Conservation (phyloP, 176 grass and related monocot species). For the Bromus sterilis region DNA sequence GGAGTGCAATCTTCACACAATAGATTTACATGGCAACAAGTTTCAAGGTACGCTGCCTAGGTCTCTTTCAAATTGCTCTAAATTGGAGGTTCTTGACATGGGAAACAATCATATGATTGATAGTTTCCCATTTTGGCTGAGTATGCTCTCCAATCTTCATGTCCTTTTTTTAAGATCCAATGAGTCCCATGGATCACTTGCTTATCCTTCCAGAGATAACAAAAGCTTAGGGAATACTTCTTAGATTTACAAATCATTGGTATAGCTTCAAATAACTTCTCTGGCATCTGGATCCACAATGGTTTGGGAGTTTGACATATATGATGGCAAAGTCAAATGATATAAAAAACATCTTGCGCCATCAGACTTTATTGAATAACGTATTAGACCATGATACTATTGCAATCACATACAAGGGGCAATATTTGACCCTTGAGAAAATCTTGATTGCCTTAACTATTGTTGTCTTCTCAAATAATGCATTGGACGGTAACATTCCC, state of each 20-base stretch:
- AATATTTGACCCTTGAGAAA: not conserved
- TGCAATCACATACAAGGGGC: not conserved
- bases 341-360: not conserved
- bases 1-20: not conserved
- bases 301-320: not conserved
- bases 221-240: not conserved
- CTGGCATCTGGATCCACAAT: not conserved
- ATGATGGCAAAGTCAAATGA: not conserved
- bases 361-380: too few relatives aligned
- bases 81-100: constrained; percentile 22
- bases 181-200: constrained; percentile 6
- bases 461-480: not conserved
- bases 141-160: not conserved
- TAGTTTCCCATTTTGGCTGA: constrained; percentile 14
- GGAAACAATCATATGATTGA: constrained; percentile 13
- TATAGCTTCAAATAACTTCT: constrained; percentile 27
- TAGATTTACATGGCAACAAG: constrained; percentile 13
- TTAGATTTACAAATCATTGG: constrained; percentile 21
- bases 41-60: not conserved
- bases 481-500: not conserved
- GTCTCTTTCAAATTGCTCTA: not conserved
- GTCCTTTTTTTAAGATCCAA: constrained; percentile 30
- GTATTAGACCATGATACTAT: not conserved
- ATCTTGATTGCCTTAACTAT: not conserved
- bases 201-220: not conserved